A percentile compares a stretch with the other conserved stretches of the same genome.
phyloP scores from a whole-genome alignment of 2,329 filamentous ascomycete genomes.

The Akanthomyces muscarius region DNA sequence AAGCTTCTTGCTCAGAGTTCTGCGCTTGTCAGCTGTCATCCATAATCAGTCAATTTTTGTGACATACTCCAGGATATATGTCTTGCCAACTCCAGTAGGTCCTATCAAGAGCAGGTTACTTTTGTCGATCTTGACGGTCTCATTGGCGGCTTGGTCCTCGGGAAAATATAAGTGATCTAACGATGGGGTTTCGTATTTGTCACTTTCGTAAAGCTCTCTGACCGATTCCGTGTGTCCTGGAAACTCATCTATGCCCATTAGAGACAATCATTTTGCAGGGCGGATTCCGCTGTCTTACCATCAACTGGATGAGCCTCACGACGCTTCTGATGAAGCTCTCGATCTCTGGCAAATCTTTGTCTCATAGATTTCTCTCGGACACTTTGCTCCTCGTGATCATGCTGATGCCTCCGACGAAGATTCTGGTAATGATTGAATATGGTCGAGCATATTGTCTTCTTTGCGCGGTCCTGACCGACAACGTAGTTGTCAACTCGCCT shows the following conservation, averaged over 20 bases:
- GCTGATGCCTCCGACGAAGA: constrained; percentile 71
- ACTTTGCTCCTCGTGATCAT: constrained; percentile 63
- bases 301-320: constrained; percentile 70
- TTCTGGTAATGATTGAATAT: constrained; percentile 97
- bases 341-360: constrained; percentile 67
- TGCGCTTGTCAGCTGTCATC: constrained; percentile 35
- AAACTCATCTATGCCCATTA: constrained; percentile 46
- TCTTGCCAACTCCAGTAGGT: constrained; percentile 94
- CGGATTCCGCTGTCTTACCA: constrained; percentile 48
- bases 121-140: constrained; percentile 78
- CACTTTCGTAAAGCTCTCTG: constrained; percentile 38
- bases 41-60: neutral
- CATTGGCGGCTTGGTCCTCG: constrained; percentile 42
- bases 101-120: constrained; percentile 90
- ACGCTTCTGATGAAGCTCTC: constrained; percentile 50
- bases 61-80: constrained; percentile 73
- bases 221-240: constrained; percentile 48
- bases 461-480: constrained; percentile 89
- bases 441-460: constrained; percentile 88
- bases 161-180: constrained; percentile 45
- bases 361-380: constrained; percentile 62
- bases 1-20: constrained; percentile 86
- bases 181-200: constrained; percentile 27
- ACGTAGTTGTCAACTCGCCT: constrained; percentile 93
- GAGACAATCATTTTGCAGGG: neutral